Percentiles rank a stretch among this genome's conserved stretches.
phyloP scores from a whole-genome alignment of 345 rosid species.

The Corchorus capsularis region DNA sequence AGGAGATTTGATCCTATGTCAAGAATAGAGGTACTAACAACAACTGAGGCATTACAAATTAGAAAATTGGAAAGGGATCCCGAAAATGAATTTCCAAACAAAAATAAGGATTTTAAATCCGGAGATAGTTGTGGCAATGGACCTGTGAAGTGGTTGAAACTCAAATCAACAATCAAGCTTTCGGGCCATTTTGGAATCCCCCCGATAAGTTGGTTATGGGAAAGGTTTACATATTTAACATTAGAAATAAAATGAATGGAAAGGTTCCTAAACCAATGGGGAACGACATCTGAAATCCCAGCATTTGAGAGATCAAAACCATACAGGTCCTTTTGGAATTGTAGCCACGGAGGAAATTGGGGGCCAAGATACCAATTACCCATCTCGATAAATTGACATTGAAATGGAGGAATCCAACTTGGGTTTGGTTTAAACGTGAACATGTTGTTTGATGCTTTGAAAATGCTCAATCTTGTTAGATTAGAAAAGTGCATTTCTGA shows the following conservation, averaged over 20 bases:
- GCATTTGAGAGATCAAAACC: background rate
- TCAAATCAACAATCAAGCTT: background rate
- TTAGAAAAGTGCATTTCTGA: background rate
- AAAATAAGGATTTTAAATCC: background rate
- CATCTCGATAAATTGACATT: background rate
- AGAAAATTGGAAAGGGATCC: constrained; percentile 4
- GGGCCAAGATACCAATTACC: background rate
- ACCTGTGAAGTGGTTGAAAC: background rate
- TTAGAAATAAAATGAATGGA: background rate
- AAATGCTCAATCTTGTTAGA: background rate
- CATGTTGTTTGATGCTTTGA: background rate
- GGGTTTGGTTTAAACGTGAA: background rate
- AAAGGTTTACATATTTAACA: background rate
- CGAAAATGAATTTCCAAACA: constrained; percentile 3
- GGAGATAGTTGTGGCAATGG: background rate
- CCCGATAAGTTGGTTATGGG: background rate
- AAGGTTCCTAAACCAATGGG: background rate
- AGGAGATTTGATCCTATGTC: background rate
- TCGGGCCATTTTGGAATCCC: background rate
- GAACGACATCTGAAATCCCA: background rate
- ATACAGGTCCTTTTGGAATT: background rate
- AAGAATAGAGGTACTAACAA: background rate
- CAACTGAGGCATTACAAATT: background rate
- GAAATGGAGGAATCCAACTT: background rate
- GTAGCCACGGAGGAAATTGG: background rate